Evolutionary conservation across 225 moss, liverwort and hornwort species (phyloP), one percentile per base, ranked within the genome.

Genomic region (Physcomitrellopsis africana): DNA sequence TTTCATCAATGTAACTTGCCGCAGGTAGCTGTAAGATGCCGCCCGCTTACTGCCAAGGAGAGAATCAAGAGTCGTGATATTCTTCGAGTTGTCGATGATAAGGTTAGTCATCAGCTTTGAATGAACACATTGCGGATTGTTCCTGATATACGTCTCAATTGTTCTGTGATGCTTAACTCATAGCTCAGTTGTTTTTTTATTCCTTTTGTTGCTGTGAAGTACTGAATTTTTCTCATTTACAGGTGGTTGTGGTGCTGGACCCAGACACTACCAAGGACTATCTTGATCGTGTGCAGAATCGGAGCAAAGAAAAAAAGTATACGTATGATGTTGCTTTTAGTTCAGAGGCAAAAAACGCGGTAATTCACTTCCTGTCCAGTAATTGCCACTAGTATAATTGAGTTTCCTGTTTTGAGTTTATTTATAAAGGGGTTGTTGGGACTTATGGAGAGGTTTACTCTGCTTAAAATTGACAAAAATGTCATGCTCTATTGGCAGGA

Each of bases 231-330:
- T 27, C 58, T 74, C 46, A 24, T 46, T 60, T 15, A 41, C 87
- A 92, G 92, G 91, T 93, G 51, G 91, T 93, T 67, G 89, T 93
- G 51, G 91, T 93, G 49, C 91, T 93, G 67, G 93, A 93, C 80
- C 93, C 93, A 59, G 93, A 93, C 78, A 80, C 83, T 22, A 75
- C 72, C 62, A 93, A 93, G 75, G 93, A 93, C 67, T 93, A 93
- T 78, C 82, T 93, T 67, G 93, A 91, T 84, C 91, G 93, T 73
- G 89, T 93, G 65, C 93, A 93, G 71, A 87, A 87, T 65, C 86
- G 93, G 72, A 93, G 91, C 75, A 93, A 93, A 82, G 93, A 93
- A 69, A 93, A 89, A 76, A 91, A 82, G 67, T 93, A 93, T 80
- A 86, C 91, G 46, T 93, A 91, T 69, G 93, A 93, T 84, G 82